Evolutionary conservation across 129 eudicot species (phyloP).

Genomic region (Saussurea involucrata): DNA sequence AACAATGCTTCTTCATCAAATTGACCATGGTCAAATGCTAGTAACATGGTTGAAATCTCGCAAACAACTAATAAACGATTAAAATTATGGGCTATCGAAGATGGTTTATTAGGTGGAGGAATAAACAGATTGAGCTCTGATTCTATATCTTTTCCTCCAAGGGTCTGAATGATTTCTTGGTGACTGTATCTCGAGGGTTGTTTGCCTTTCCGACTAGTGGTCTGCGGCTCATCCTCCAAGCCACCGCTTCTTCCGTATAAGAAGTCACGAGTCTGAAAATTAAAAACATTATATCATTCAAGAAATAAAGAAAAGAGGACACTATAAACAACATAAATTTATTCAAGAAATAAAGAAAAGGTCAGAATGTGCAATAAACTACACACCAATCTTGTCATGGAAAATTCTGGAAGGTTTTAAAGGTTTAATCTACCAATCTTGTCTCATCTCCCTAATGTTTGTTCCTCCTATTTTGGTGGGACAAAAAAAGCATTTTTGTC

Average conservation of each 20-base stretch:
- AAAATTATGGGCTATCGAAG: conserved; percentile 31
- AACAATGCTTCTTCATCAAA: conserved; percentile 45
- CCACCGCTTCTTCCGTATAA: conserved; percentile 37
- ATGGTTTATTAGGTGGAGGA: conserved; percentile 28
- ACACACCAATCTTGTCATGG: too few species aligned
- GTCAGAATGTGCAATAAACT: background rate
- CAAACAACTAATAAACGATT: conserved; percentile 57
- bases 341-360: background rate
- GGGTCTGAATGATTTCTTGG: conserved; percentile 22
- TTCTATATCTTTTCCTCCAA: conserved; percentile 33
- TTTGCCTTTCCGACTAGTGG: conserved; percentile 17
- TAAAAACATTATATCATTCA: conserved; percentile 13
- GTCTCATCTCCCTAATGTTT: background rate
- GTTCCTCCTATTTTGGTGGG: too few species aligned
- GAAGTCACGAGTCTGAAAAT: conserved; percentile 67
- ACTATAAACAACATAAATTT: background rate
- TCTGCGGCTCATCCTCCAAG: conserved; percentile 43
- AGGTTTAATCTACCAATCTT: background rate
- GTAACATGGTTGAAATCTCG: conserved; percentile 44
- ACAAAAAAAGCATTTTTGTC: too few species aligned
- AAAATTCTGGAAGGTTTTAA: too few species aligned
- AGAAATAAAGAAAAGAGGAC: background rate
- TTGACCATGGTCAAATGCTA: conserved; percentile 41
- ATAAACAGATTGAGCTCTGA: conserved; percentile 10
- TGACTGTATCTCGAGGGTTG: conserved; percentile 20